These are phyloP conservation scores for Corymbia maculata DNA, from an alignment of 345 rosid species.

Conservation along the genomic window DNA sequence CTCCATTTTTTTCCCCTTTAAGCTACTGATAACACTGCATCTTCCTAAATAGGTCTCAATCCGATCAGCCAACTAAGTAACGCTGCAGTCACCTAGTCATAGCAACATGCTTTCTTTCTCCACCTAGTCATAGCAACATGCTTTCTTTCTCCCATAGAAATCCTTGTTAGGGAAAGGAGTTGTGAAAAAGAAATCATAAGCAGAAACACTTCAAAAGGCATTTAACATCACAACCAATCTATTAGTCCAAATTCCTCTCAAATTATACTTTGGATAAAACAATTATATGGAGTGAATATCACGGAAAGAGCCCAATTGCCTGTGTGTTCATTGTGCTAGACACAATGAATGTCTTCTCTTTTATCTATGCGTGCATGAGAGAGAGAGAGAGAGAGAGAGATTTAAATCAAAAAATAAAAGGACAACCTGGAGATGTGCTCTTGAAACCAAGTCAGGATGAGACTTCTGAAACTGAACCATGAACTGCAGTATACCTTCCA, in stretches of 20 bases:
- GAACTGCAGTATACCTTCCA: conserved; percentile 67
- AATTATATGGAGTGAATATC: not conserved
- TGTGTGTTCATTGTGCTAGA: not conserved
- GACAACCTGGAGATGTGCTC: conserved; percentile 95
- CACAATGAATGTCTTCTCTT: not conserved
- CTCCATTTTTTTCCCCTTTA: not conserved
- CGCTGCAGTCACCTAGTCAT: not conserved
- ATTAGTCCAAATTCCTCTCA: not conserved
- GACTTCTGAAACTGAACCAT: conserved; percentile 81
- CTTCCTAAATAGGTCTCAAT: not conserved
- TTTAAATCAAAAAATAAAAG: not conserved
- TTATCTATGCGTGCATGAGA: not conserved
- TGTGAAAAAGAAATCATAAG: not conserved
- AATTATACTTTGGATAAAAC: not conserved
- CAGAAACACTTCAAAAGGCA: not conserved
- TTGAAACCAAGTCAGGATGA: conserved; percentile 82
- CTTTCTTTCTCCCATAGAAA: not conserved
- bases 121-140: not conserved
- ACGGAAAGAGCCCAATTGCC: not conserved
- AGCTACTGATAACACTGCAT: not conserved
- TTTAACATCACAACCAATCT: not conserved
- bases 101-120: not conserved
- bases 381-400: not conserved
- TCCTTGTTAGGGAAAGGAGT: not conserved
- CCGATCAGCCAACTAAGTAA: not conserved